Base-by-base conservation (phyloP, 805 yeast species). In the Starmerella powellii region DNA sequence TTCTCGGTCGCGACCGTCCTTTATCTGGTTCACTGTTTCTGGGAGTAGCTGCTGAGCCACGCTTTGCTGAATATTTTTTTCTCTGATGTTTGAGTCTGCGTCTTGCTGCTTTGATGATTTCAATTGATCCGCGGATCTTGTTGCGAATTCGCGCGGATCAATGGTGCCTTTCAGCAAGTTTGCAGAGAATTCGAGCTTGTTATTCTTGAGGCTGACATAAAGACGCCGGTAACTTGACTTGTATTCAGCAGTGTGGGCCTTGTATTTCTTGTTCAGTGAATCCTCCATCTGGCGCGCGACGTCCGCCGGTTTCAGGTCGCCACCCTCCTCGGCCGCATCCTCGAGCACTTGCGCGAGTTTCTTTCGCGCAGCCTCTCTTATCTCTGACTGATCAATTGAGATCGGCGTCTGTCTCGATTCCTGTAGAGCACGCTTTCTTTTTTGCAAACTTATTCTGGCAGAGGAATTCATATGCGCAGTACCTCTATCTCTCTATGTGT, bases 1-100 rank as follows among this genome's bases (percentile, higher is more conserved):
- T 35, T 60, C 67, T 8, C 67, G 42, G 26, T 62, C 66, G 2
- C 68, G 47, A 31, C 68, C 68, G 40, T 64, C 68, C 32, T 63
- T 62, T n/a, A 60, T 29, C 23, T 60, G 56, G 19, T 48, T 49
- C 31, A 63, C 62, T 38, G 57, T 59, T 21, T 51, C 56, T 3
- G 64, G 64, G 4, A 57, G 45, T 20, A 57, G 46, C 28, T 52
- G 51, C 17, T 55, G 40, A 6, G 55, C 47, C 3, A 63, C 57
- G 15, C 58, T 44, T 29, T 48, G 47, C 27, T 57, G 48, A 18
- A 58, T 47, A 2, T 47, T 54, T 20, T 57, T 55, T 31, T 54
- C 50, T 36, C 47, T 52, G 15, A 63, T 38, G 18, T 39, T 39
- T 20, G 48, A 50, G 30, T 61, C 64, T 8, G 51, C 37, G 19